Percentiles rank a stretch among this genome's conserved stretches.
Conservation (phyloP, 2,329 filamentous ascomycete genomes). For the Claviceps lovelessii region DNA sequence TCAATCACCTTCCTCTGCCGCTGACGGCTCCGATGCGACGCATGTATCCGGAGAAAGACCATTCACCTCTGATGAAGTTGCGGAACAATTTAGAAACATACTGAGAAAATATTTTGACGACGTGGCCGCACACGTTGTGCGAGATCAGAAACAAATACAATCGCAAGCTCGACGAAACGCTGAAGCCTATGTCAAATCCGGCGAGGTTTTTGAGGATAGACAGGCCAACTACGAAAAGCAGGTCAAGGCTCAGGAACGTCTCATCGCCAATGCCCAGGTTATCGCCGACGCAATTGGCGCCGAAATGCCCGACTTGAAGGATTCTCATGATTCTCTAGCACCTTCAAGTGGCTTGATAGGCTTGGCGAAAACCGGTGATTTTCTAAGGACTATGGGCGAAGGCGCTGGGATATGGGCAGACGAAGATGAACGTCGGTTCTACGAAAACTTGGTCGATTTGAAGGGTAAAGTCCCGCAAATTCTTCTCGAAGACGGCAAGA, state of each 20-base stretch:
- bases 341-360: conserved; percentile 68
- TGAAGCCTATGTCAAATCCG: conserved; percentile 95
- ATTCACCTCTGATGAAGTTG: conserved; percentile 60
- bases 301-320: conserved; percentile 88
- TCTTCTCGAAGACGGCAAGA: conserved; percentile 83
- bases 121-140: conserved; percentile 72
- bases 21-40: conserved; percentile 30
- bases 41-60: conserved; percentile 47
- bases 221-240: conserved; percentile 93
- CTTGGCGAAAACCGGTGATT: conserved; percentile 85
- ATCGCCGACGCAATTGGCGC: conserved; percentile 75
- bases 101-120: conserved; percentile 83
- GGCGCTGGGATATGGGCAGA: conserved; percentile 97
- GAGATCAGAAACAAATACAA: conserved; percentile 82
- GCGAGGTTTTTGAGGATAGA: conserved; percentile 94
- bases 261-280: conserved; percentile 79
- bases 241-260: conserved; percentile 78
- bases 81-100: conserved; percentile 74
- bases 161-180: conserved; percentile 87
- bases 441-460: conserved; percentile 89
- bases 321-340: conserved; percentile 57
- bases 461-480: conserved; percentile 93
- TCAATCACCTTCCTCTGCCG: conserved; percentile 29
- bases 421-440: conserved; percentile 93
- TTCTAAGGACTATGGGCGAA: conserved; percentile 76